Percentiles rank a stretch among this genome's conserved stretches.
Conservation (phyloP, 2,329 filamentous ascomycete genomes). For the Pestalotiopsis sp. region DNA sequence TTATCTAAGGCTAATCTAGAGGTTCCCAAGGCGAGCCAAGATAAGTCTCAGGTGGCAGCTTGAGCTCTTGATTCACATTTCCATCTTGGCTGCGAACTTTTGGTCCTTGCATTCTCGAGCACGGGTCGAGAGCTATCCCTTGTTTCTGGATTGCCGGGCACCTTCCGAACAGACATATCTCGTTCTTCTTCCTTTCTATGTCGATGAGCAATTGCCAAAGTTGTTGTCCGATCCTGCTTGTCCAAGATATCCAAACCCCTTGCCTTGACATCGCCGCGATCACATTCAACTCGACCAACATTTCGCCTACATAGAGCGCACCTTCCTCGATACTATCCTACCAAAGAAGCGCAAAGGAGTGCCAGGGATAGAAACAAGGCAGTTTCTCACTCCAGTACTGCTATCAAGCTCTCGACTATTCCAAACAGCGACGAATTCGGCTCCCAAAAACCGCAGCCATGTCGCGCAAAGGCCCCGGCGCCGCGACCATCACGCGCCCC, state of each 20-base stretch:
- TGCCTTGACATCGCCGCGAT: neutral
- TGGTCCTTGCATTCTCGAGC: neutral
- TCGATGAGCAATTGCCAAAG: too few relatives aligned
- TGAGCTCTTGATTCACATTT: neutral
- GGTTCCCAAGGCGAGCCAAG: neutral
- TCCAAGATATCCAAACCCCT: neutral
- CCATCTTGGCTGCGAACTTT: neutral
- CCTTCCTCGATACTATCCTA: neutral
- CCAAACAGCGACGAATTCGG: neutral
- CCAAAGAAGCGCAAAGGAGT: neutral
- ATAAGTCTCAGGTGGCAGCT: neutral
- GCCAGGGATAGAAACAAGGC: neutral
- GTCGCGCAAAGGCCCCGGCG: slow-evolving; percentile 37
- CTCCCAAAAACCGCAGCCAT: slow-evolving; percentile 24
- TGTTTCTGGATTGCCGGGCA: neutral
- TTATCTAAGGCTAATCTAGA: neutral
- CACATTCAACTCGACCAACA: neutral
- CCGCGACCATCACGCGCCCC: slow-evolving; percentile 18
- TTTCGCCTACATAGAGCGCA: neutral
- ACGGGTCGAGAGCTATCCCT: neutral
- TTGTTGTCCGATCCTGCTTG: too few relatives aligned
- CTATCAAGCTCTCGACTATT: neutral
- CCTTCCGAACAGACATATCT: neutral
- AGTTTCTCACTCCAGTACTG: neutral
- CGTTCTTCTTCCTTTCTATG: neutral